A percentile compares a stretch with the other conserved stretches of the same genome.
These are phyloP conservation scores for Seiridium cupressi DNA, from an alignment of 2,329 filamentous ascomycete genomes.

Conservation along the genomic window DNA sequence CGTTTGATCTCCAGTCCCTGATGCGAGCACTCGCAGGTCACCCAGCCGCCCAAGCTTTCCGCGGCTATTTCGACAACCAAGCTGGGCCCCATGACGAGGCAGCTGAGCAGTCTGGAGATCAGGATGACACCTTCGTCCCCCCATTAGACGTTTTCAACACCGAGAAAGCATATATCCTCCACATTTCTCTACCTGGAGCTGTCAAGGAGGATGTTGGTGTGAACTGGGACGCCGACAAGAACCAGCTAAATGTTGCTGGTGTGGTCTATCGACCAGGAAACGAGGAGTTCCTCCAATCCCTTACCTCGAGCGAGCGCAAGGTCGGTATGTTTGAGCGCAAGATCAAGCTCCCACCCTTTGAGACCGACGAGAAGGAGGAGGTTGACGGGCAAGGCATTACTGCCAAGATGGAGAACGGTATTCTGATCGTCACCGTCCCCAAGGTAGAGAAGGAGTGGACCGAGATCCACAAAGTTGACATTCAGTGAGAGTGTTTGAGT, in stretches of 20 bases:
- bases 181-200: slow-evolving; percentile 75
- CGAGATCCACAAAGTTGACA: slow-evolving; percentile 59
- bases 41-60: slow-evolving; percentile 40
- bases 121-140: slow-evolving; percentile 51
- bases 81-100: slow-evolving; percentile 13
- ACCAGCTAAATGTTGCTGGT: slow-evolving; percentile 65
- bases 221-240: slow-evolving; percentile 71
- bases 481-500: slow-evolving; percentile 37
- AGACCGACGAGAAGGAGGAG: slow-evolving; percentile 46
- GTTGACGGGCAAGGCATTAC: slow-evolving; percentile 67
- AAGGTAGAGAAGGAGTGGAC: slow-evolving; percentile 69
- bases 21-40: slow-evolving; percentile 39
- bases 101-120: slow-evolving; percentile 12
- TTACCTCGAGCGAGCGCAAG: slow-evolving; percentile 65
- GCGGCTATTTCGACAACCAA: slow-evolving; percentile 33
- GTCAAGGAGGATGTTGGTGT: slow-evolving; percentile 77
- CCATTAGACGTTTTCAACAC: slow-evolving; percentile 77
- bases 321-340: slow-evolving; percentile 74
- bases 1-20: slow-evolving; percentile 37
- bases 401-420: slow-evolving; percentile 76
- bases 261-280: slow-evolving; percentile 72
- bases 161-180: slow-evolving; percentile 62
- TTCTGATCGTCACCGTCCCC: slow-evolving; percentile 74
- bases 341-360: slow-evolving; percentile 56
- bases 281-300: slow-evolving; percentile 63